Evolutionary conservation across 164 flowering plant genomes (phyloP), one percentile per base, ranked within the genome.

Genomic region (Umbellularia californica): DNA sequence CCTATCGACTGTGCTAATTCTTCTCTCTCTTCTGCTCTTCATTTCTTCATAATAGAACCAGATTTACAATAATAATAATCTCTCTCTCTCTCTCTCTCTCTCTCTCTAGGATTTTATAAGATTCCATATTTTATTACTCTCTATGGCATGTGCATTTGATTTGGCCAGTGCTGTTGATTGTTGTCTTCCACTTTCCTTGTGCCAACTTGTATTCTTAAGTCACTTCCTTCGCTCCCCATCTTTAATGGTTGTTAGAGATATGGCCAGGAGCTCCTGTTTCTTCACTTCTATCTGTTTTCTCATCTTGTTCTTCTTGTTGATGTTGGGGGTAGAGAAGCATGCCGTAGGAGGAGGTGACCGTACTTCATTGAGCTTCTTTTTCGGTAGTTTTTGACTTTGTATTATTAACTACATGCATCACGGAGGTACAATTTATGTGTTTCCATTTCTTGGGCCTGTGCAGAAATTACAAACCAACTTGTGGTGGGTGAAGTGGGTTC

Each of bases 401-500:
- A 22, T 24, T 67, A 6, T 67, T 67, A 33, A 5, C 22, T 28
- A 67, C 4, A 30, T 10, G n/a, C 68, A 27, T 27, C 25, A 22
- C 23, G 33, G 11, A 5, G 47, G 47, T 41, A 3, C 47, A 9
- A 41, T 41, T 41, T 41, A 41, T 41, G 47, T 9, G 28, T 64
- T 28, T 67, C 15, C 23, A 15, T 67, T 41, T 33, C 14, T 33
- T 67, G 41, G 5, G 20, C 4, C 20, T 67, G 22, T 33, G 50
- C 70, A 67, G 70, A 67, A 15, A 67, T 28, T 28, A 28, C 30
- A 17, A 30, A 67, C 50, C 47, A 30, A 67, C 22, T 28, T 67
- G 70, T 30, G 70, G 70, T 67, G 23, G 67, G 67, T 64, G 13
- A 64, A 6, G 24, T 64, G 67, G 70, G 50, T 19, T 17, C 70